Evolutionary conservation across 495 filamentous ascomycete species (phyloP), one percentile per base, ranked within the genome.

Genomic region (Amniculicola lignicola): DNA sequence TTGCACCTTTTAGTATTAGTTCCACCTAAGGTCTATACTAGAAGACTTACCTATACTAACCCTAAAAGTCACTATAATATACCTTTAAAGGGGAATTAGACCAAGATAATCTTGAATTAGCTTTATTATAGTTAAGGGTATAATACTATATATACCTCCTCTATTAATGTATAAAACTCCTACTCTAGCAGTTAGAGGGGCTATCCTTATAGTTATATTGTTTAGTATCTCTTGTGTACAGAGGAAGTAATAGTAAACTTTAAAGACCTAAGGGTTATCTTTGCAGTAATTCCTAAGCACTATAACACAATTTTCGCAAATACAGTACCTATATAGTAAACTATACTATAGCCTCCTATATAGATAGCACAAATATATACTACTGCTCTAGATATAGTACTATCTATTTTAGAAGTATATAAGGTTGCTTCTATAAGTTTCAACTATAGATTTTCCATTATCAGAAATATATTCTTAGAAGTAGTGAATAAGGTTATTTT

Each of bases 111-210:
- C 46, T 37, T 64, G 27, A 28, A 66, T 45, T 51, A 27, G 16
- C 31, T 54, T 27, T 27, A 68, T 43, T 25, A 39, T 48, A 15
- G 25, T 45, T 41, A 68, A 33, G 12, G 61, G 42, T 19, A 64
- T 19, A 10, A 69, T 40, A 23, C 64, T 58, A n/a, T 55, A 47
- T 39, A 42, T 44, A 9, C 67, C 65, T 15, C 62, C 67, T 37
- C 61, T 54, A 62, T 69, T 54, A 24, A 67, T 61, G 40, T 41
- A 52, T 15, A 69, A 37, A 21, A 69, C 33, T 16, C 48, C 24
- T n/a, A 65, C 54, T n/a, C 64, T 55, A 15, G 62, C 59, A 11
- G 61, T 69, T 22, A 42, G 46, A 43, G 65, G 58, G 14, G 57
- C 16, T 14, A 61, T 36, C 38, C 40, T 57, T 23, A 64, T 40